A percentile compares a stretch with the other conserved stretches of the same genome.
These are phyloP conservation scores for Pistacia vera DNA, from an alignment of 345 rosid species.

Conservation along the genomic window DNA sequence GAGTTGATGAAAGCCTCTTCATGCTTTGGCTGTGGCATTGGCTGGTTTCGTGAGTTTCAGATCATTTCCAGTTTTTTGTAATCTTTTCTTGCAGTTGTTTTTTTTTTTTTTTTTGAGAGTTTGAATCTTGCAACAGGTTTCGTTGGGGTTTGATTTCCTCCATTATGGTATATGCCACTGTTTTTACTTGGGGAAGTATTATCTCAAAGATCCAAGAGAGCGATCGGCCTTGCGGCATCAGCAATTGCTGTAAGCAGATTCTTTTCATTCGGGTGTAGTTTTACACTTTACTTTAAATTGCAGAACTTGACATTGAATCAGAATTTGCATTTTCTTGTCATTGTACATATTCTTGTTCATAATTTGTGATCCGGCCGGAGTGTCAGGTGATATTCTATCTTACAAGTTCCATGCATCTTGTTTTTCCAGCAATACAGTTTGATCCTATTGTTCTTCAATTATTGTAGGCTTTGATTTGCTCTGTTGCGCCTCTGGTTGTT, in stretches of 20 bases:
- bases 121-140: constrained; percentile 22
- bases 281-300: too few relatives aligned
- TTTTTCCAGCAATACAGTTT: too few relatives aligned
- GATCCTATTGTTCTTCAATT: background rate
- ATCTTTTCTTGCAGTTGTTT: background rate
- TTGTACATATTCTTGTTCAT: background rate
- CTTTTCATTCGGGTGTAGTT: too few relatives aligned
- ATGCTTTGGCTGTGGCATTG: constrained; percentile 35
- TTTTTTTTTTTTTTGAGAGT: background rate
- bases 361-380: too few relatives aligned
- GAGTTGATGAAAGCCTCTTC: constrained; percentile 29
- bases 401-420: background rate
- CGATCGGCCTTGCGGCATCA: constrained; percentile 43
- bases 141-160: constrained; percentile 31
- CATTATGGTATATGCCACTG: constrained; percentile 28
- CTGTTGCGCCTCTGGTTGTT: constrained; percentile 15
- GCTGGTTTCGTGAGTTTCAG: constrained; percentile 34
- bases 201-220: constrained; percentile 34
- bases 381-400: background rate
- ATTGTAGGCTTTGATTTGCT: constrained; percentile 29
- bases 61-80: background rate
- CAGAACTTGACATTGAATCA: too few relatives aligned
- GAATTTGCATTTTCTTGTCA: background rate
- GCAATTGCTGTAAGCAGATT: constrained; percentile 34
- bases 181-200: constrained; percentile 25